Evolutionary conservation across 768 basidiomycete species (phyloP), one percentile per base, ranked within the genome.

Genomic region (Tephrocybe sp.): DNA sequence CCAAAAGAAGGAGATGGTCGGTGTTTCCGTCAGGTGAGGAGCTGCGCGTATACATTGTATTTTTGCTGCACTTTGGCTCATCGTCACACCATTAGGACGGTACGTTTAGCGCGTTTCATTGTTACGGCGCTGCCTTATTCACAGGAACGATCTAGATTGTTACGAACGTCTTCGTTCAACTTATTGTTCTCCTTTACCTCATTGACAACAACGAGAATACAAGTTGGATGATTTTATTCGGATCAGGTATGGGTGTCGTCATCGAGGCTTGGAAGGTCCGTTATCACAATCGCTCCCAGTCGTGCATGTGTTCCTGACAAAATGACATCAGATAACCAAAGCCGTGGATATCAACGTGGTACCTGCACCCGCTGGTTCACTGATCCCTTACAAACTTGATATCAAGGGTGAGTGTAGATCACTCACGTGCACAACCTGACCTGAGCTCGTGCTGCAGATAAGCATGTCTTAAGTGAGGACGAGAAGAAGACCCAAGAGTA

Each of bases 401-500:
- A 84, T 98, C 61, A 89, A 84, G 73, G 90, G 92, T 89, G 65
- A 22, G 54, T 48, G 22, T 35, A 12, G 16, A 42, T 55, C 47
- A 52, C 52, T 52, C 58, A 51, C 43, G 51, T 55, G 32, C 53
- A 32, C 36, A 41, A 33, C 42, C 33, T 50, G 39, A 46, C 45
- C 34, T 19, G 52, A 7, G 45, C 51, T 12, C 13, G 22, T 41
- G 22, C 7, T 34, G 33, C 76, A 79, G 97, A 98, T 74, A 98
- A 98, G 68, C 94, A 98, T 63, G 86, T 94, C 45, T 77, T 98
- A n/a, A 89, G 78, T 56, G 95, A 97, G 62, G 95, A 98, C 62
- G 97, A 99, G 72, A 94, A 89, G 76, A 95, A 89, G 71, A 98
- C 96, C 9, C 94, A 98, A 67, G 93, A 98, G 85, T 97, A 72